Evolutionary conservation across 495 filamentous ascomycete species (phyloP).

Genomic region (Polyplosphaeria fusca): DNA sequence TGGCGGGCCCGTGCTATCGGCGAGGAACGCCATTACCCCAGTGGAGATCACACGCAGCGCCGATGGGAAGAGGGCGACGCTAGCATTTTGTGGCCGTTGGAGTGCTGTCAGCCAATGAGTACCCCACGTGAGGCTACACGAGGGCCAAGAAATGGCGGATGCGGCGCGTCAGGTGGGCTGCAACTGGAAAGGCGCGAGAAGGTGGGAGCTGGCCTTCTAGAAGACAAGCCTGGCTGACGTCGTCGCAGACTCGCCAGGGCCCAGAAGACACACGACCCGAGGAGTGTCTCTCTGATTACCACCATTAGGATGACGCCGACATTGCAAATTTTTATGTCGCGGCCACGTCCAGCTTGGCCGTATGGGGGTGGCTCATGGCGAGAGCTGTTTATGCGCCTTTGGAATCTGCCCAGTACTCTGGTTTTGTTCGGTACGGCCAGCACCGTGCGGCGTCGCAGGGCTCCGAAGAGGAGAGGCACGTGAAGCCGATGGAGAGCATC

Average conservation of each 20-base stretch:
- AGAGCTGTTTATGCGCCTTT: too few species aligned
- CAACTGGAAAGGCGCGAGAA: slow-evolving; percentile 3
- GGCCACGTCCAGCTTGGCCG: too few species aligned
- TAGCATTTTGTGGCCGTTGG: background rate
- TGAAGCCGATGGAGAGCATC: too few species aligned
- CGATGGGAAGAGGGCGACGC: too few species aligned
- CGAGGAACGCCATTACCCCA: background rate
- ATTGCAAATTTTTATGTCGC: too few species aligned
- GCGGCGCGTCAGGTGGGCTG: background rate
- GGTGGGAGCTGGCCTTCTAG: slow-evolving; percentile 20
- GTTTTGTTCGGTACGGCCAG: too few species aligned
- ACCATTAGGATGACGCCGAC: too few species aligned
- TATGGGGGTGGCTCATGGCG: too few species aligned
- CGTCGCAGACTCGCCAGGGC: background rate
- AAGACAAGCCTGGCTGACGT: slow-evolving; percentile 10
- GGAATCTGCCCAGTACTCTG: too few species aligned
- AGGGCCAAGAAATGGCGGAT: slow-evolving; percentile 7
- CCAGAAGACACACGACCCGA: slow-evolving; percentile 3
- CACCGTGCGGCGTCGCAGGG: too few species aligned
- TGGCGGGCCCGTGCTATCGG: background rate
- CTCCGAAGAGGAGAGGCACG: too few species aligned
- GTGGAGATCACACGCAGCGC: slow-evolving; percentile 16
- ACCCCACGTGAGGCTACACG: slow-evolving; percentile 10
- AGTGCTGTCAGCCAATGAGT: slow-evolving; percentile 11
- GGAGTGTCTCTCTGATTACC: background rate